Percentiles rank a stretch among this genome's conserved stretches.
phyloP scores from a whole-genome alignment of 31 red algal genomes.

The Porphyra umbilicalis region DNA sequence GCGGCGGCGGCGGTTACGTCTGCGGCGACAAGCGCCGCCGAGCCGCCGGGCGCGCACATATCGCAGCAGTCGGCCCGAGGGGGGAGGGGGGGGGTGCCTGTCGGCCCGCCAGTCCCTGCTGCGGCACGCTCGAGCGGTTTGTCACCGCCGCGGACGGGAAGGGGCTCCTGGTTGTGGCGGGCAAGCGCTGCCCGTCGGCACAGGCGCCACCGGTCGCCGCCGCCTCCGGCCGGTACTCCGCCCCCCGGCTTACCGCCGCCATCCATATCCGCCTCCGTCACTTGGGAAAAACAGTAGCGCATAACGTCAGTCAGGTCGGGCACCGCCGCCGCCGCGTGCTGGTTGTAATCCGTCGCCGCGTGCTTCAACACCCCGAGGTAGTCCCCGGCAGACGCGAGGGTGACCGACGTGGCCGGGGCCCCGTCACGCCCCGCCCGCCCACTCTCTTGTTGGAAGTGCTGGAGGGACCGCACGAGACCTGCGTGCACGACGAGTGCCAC shows the following conservation, averaged over 20 bases:
- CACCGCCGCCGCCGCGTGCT: not conserved
- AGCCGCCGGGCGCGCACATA: not conserved
- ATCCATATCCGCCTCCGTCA: not conserved
- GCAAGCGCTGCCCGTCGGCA: not conserved
- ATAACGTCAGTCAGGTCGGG: not conserved
- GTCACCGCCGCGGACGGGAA: not conserved
- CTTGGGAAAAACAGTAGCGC: not conserved
- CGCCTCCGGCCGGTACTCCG: not conserved
- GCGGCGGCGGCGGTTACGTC: not conserved
- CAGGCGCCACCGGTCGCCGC: not conserved
- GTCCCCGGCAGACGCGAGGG: constrained; percentile 38
- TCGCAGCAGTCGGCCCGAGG: not conserved
- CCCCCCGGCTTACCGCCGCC: not conserved
- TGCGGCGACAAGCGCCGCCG: not conserved
- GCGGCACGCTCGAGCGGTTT: not conserved
- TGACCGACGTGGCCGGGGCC: constrained; percentile 23
- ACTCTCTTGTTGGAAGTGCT: constrained; percentile 85
- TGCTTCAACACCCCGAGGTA: not conserved
- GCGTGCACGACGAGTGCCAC: constrained; percentile 76
- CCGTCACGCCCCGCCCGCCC: constrained; percentile 85
- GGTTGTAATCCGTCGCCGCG: not conserved
- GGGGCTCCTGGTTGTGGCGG: not conserved
- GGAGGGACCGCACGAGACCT: constrained; percentile 53
- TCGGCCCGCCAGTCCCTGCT: not conserved
- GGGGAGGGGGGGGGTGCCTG: not conserved